Percentiles rank a stretch among this genome's conserved stretches.
These are phyloP conservation scores for Colletotrichum acutatum DNA, from an alignment of 2,329 filamentous ascomycete species.

Conservation along the genomic window DNA sequence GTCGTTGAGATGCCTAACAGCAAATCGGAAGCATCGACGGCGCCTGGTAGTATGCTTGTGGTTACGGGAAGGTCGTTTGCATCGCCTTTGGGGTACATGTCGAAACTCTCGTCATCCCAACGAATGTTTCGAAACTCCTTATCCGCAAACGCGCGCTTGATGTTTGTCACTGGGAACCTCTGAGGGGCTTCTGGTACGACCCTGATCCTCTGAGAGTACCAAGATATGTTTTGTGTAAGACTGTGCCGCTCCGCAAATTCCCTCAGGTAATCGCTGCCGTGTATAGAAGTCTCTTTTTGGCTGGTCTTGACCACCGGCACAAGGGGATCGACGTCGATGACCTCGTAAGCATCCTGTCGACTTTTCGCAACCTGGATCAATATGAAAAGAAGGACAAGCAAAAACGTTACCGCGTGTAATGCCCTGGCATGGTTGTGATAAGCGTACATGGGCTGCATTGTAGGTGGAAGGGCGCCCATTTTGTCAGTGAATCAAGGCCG, in stretches of 20 bases:
- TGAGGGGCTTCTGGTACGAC: not conserved
- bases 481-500: conserved; percentile 13
- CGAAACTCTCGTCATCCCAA: conserved; percentile 12
- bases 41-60: conserved; percentile 42
- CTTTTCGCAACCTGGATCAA: conserved; percentile 17
- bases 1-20: conserved; percentile 50
- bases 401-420: conserved; percentile 28
- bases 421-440: conserved; percentile 30
- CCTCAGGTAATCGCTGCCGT: conserved; percentile 11
- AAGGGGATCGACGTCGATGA: conserved; percentile 24
- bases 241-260: conserved; percentile 20
- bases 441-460: conserved; percentile 14
- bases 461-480: not conserved
- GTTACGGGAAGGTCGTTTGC: conserved; percentile 47
- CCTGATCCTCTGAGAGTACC: conserved; percentile 19
- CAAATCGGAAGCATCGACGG: conserved; percentile 51
- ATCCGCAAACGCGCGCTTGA: conserved; percentile 1
- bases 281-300: not conserved
- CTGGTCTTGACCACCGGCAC: conserved; percentile 18
- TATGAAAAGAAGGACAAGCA: conserved; percentile 28
- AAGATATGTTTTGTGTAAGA: conserved; percentile 19
- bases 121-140: conserved; percentile 8
- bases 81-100: not conserved
- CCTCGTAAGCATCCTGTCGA: conserved; percentile 20
- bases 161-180: conserved; percentile 12